Evolutionary conservation across 139 green algal genomes (phyloP), one percentile per base, ranked within the genome.

Genomic region (Auxenochlorella pyrenoidosa): DNA sequence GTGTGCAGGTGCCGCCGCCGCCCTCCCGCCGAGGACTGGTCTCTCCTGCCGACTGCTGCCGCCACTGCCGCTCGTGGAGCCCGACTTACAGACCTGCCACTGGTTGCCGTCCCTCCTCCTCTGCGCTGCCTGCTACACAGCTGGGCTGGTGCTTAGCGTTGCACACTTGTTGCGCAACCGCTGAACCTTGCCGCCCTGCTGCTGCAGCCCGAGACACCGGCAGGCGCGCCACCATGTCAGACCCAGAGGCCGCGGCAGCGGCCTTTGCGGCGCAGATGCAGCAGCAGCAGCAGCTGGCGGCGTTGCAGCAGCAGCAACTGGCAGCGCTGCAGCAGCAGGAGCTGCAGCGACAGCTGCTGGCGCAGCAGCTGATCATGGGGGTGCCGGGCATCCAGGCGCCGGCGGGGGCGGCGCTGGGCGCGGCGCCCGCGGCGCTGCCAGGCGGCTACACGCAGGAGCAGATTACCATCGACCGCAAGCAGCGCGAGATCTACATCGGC

Each of bases 401-500:
- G 40, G 30, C 36, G 38, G 24, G 6, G 66, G 32, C 66, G 66
- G 44, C 43, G 32, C 13, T 38, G 38, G 18, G 16, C 21, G 86
- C n/a, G 18, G 54, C n/a, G 18, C 54, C 73, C 38, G 22, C 58
- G 36, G 36, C 54, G 30, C 30, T 26, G 73, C 32, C n/a, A 0
- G 73, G 85, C 44, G 51, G n/a, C 58, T 30, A 32, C 70, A 76
- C 34, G 22, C 70, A 76, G 77, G 51, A 87, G 77, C 59, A 28
- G n/a, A 59, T 51, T 60, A 88, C 77, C 24, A 75, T 87, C 3
- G 89, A 91, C 75, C 94, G 91, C 89, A 97, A 97, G 89, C 91
- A 95, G 84, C 90, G 95, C 1, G 95, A 98, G 79, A 93, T 98
- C 51, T 98, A 98, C 83, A 94, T 98, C 0, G 96, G 96, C 84